Base-by-base conservation (phyloP, 2,329 filamentous ascomycete genomes). In the Xylaria sp. region DNA sequence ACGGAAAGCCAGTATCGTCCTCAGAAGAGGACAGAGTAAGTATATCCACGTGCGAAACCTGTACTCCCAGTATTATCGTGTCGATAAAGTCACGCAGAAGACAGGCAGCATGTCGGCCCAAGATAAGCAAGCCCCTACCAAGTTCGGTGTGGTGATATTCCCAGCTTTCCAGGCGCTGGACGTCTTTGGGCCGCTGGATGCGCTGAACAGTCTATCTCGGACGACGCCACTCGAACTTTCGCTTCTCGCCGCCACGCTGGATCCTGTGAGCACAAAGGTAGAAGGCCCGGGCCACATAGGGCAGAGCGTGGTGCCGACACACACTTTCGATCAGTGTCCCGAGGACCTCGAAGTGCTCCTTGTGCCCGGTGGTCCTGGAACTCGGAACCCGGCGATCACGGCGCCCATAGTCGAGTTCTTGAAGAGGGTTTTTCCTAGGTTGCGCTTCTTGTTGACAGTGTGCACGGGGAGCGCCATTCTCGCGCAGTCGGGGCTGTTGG, bases 381-480 rank as follows among this genome's bases (percentile, higher is more conserved):
- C 80, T 0, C 78, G 84, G 2, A 75, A 76, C 77, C 32, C 76
- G 65, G 82, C 77, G 3, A 65, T 76, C 34, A 65, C 76, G 0
- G 71, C 70, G 2, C 70, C 81, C 0, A 79, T 84, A 0, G 77
- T 86, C 1, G 79, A 83, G 1, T 90, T 85, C 73, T 78, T 90
- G 51, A 74, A 76, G 34, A 76, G 77, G 0, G 75, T 78, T n/a
- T 87, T 83, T 73, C 83, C 85, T 0, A 78, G 78, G 3, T 76
- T 91, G 28, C 80, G 85, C 71, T 87, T 87, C 71, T 74, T 91
- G 13, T 81, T 93, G 52, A 91, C 89, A 0, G 84, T 93, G 1
- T 93, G 91, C 78, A 93, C 89, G 1, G 91, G 91, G 0, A 83
- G 87, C 4, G 85, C 85, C 2, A 78, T 91, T 4, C 83, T 87